Evolutionary conservation across 805 yeast species (phyloP), one percentile per base, ranked within the genome.

Genomic region (Kuraishia floccosa): DNA sequence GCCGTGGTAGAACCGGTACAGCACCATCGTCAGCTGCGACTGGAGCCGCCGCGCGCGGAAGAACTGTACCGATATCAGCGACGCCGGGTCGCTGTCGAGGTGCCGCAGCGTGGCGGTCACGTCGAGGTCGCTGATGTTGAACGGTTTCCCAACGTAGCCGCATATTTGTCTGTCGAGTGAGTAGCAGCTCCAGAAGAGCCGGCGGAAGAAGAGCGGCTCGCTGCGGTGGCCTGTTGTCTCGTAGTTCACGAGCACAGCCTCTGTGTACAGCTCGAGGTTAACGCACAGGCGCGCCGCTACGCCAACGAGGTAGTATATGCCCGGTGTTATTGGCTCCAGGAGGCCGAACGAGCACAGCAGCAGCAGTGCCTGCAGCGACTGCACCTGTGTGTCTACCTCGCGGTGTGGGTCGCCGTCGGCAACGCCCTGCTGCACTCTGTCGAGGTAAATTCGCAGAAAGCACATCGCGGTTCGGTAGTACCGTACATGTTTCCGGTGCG

Each of bases 281-380:
- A 64, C 60, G 33, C 64, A 57, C 24, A 63, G 36, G 28, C 67
- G 43, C 34, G 63, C 48, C 6, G 69, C 70, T 6, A 54, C 45
- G 3, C 68, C 65, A 22, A 63, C 43, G 9, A 61, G 52, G 38
- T 63, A 62, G 71, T 71, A 65, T 6, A 64, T 60, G 1, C 69
- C 66, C 3, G 70, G 71, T 4, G 57, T 52, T 1, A 65, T 50
- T 0, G 71, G 71, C 29, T 68, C 49, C 65, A 65, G 53, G 9
- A 55, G 50, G 6, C 68, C 56, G 41, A 60, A 65, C 1, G 58
- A 38, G 4, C 65, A 50, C 24, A 59, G 45, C 12, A 64, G 44
- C 8, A 65, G 43, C 13, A 61, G 46, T 0, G 63, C 59, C 35
- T 58, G 66, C 17, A 64, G 40, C 9, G 58, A 45, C 32, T 59